Percentiles rank a stretch among this genome's conserved stretches.
These are phyloP conservation scores for Ophiostoma angusticollis DNA, from an alignment of 2,329 filamentous ascomycete genomes.

Conservation along the genomic window DNA sequence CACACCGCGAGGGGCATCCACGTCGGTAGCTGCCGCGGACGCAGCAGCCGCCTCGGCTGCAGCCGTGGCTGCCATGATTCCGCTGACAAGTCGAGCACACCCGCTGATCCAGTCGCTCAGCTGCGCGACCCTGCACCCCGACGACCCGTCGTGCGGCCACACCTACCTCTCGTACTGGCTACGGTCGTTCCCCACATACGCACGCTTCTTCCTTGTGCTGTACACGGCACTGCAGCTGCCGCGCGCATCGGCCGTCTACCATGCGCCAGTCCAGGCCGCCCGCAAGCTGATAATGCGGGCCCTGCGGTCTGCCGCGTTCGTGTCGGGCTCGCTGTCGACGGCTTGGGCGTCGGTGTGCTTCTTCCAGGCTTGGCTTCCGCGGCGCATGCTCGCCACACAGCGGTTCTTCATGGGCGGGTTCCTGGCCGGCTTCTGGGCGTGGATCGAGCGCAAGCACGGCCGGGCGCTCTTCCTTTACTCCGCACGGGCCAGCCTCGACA, in stretches of 20 bases:
- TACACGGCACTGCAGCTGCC: conserved; percentile 61
- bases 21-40: not conserved
- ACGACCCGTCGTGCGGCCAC: conserved; percentile 74
- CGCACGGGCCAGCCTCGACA: conserved; percentile 66
- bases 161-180: conserved; percentile 85
- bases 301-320: conserved; percentile 62
- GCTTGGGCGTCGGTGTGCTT: conserved; percentile 84
- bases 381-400: conserved; percentile 62
- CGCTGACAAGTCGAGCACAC: conserved; percentile 73
- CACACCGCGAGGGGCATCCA: conserved; percentile 73
- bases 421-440: conserved; percentile 73
- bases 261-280: conserved; percentile 54
- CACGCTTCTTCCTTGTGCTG: conserved; percentile 63
- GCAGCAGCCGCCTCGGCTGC: conserved; percentile 38
- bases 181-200: conserved; percentile 63
- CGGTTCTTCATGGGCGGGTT: conserved; percentile 86
- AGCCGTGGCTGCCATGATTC: conserved; percentile 54
- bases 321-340: conserved; percentile 73
- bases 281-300: conserved; percentile 55
- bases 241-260: conserved; percentile 48
- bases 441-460: conserved; percentile 53
- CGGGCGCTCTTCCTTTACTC: conserved; percentile 66
- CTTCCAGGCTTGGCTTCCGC: conserved; percentile 68
- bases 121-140: conserved; percentile 79
- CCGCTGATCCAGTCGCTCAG: conserved; percentile 75